These are phyloP conservation scores for Cystofilobasidium ferigula DNA, from an alignment of 768 basidiomycete species.

Conservation along the genomic window DNA sequence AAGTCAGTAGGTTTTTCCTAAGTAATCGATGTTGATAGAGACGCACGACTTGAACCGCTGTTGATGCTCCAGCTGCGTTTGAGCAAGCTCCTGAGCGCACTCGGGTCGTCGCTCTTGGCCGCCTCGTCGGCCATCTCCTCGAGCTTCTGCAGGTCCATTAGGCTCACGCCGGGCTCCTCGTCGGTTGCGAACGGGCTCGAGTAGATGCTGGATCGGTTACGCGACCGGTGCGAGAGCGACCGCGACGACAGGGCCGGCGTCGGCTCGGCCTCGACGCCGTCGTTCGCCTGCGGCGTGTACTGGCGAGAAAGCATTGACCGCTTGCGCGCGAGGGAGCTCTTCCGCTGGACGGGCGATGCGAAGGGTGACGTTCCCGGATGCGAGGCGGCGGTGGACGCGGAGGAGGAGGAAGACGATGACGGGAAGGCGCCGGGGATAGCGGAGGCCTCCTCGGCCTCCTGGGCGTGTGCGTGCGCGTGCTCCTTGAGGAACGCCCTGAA, in stretches of 20 bases:
- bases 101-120: conserved; percentile 66
- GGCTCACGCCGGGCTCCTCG: conserved; percentile 70
- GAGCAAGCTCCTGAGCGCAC: conserved; percentile 63
- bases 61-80: conserved; percentile 70
- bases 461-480: conserved; percentile 51
- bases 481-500: conserved; percentile 91
- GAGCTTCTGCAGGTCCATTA: conserved; percentile 84
- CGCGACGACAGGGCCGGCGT: conserved; percentile 35
- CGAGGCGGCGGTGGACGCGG: background rate
- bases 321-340: conserved; percentile 57
- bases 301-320: conserved; percentile 90
- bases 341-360: conserved; percentile 42
- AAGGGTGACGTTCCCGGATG: conserved; percentile 17
- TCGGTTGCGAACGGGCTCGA: conserved; percentile 42
- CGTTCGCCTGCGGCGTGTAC: conserved; percentile 69
- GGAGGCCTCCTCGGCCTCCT: conserved; percentile 11
- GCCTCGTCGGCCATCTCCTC: conserved; percentile 90
- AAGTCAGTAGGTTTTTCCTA: background rate
- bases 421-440: conserved; percentile 6
- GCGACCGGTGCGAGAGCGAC: conserved; percentile 16
- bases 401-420: background rate
- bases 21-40: background rate
- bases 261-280: conserved; percentile 60
- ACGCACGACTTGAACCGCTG: conserved; percentile 5
- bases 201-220: conserved; percentile 56